phyloP scores from a whole-genome alignment of 2,329 filamentous ascomycete species.

The Dactylellina haptotyla region DNA sequence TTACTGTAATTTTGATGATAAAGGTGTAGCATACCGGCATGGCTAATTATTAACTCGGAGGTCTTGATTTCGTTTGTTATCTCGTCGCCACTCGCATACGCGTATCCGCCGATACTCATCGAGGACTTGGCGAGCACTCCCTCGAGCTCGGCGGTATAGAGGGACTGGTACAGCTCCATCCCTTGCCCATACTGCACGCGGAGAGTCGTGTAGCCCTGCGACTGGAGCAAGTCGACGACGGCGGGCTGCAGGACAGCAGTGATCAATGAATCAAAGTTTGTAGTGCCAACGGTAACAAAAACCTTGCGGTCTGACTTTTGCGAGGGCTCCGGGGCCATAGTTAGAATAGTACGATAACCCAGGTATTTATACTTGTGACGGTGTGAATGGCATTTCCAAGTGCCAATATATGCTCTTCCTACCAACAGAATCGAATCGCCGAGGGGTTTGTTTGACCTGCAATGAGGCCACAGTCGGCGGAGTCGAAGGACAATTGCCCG shows the following conservation, averaged over 20 bases:
- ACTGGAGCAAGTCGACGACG: conserved; percentile 72
- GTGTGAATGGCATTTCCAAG: too few relatives aligned
- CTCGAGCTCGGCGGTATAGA: conserved; percentile 38
- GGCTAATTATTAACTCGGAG: conserved; percentile 82
- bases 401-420: too few relatives aligned
- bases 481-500: too few relatives aligned
- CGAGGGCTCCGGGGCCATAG: neutral
- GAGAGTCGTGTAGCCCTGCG: conserved; percentile 74
- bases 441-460: neutral
- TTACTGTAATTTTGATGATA: neutral
- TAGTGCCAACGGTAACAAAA: conserved; percentile 92
- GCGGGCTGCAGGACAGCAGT: conserved; percentile 70
- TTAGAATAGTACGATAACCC: too few relatives aligned
- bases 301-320: conserved; percentile 20
- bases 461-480: neutral
- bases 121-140: conserved; percentile 19
- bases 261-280: conserved; percentile 79
- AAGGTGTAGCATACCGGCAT: conserved; percentile 75
- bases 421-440: neutral
- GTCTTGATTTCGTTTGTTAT: conserved; percentile 64
- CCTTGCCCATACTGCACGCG: conserved; percentile 81
- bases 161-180: conserved; percentile 62
- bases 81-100: conserved; percentile 69
- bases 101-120: conserved; percentile 69
- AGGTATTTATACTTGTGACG: too few relatives aligned